Conservation (phyloP, 1,284 basidiomycete species). For the Bondarzewia mesenterica region DNA sequence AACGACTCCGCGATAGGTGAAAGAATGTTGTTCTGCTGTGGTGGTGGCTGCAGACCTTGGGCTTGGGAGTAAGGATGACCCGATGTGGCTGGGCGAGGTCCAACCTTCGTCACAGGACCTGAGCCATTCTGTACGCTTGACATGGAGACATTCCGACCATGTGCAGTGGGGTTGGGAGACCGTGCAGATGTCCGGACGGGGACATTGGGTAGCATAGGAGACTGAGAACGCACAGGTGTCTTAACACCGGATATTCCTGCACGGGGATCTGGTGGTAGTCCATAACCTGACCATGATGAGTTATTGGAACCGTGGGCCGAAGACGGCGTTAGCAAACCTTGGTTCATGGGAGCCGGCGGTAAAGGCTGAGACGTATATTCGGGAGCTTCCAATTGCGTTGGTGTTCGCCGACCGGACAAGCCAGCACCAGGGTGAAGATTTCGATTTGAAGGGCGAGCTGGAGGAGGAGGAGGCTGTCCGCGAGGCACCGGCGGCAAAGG, state of each 20-base stretch:
- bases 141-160: conserved; percentile 44
- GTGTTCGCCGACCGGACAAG: conserved; percentile 42
- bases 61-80: conserved; percentile 19
- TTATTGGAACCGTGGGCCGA: conserved; percentile 17
- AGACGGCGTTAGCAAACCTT: conserved; percentile 38
- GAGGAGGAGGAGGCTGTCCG: conserved; percentile 51
- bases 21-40: conserved; percentile 32
- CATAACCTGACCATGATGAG: conserved; percentile 42
- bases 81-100: conserved; percentile 30
- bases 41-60: conserved; percentile 21
- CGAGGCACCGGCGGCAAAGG: conserved; percentile 62
- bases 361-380: conserved; percentile 45
- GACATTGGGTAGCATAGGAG: conserved; percentile 36
- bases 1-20: conserved; percentile 69
- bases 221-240: conserved; percentile 40
- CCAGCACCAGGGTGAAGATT: conserved; percentile 14
- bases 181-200: conserved; percentile 28
- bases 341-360: conserved; percentile 38
- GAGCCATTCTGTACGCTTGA: conserved; percentile 13
- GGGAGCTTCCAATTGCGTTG: conserved; percentile 41
- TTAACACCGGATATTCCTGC: conserved; percentile 38
- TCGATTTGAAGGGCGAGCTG: conserved; percentile 11
- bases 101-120: conserved; percentile 22
- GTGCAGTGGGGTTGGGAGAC: conserved; percentile 24
- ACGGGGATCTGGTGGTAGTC: conserved; percentile 53